Evolutionary conservation across 495 filamentous ascomycete genomes (phyloP), one percentile per base, ranked within the genome.

Genomic region (Neurospora sp.): DNA sequence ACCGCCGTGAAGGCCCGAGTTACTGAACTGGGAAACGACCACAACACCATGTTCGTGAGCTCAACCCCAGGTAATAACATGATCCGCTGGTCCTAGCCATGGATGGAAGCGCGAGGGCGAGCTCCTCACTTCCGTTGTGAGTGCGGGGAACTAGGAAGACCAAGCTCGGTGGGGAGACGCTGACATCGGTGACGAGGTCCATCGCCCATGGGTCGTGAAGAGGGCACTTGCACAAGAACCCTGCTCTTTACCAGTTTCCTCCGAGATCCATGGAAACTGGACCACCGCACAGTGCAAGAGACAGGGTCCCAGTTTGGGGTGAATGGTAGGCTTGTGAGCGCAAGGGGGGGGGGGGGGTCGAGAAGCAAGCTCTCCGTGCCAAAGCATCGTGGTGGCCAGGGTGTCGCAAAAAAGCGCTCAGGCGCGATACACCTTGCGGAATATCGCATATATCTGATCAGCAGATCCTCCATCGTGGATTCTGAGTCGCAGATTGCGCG

Each of bases 101-200:
- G 12, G 53, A 35, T 35, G 27, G 14, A 35, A 35, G 12, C 53
- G 6, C 14, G 53, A 61, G 53, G 27, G 31, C 53, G 53, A 66
- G 53, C 6, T 66, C 53, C 53, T 66, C 53, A 66, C 53, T 66
- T 18, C 27, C 53, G 35, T 35, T 3, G 27, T 7, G 71, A 76
- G 72, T 81, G 79, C 75, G 78, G 76, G 71, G 77, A 70, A 74
- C 35, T 68, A 70, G 69, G 76, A 53, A 41, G 38, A 53, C 37
- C 18, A 70, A 53, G 73, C 68, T 73, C 72, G 78, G 75, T 75
- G 78, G 75, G 75, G 73, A 74, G 53, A 71, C 70, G 76, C 70
- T 78, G 74, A 77, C 76, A 78, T 39, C n/a, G 39, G n/a, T 44
- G 40, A 46, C 40, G 39, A 42, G 72, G 61, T 20, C 73, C 76